Base-by-base conservation (phyloP, 2,329 filamentous ascomycete genomes). In the Trichoderma harzianum region DNA sequence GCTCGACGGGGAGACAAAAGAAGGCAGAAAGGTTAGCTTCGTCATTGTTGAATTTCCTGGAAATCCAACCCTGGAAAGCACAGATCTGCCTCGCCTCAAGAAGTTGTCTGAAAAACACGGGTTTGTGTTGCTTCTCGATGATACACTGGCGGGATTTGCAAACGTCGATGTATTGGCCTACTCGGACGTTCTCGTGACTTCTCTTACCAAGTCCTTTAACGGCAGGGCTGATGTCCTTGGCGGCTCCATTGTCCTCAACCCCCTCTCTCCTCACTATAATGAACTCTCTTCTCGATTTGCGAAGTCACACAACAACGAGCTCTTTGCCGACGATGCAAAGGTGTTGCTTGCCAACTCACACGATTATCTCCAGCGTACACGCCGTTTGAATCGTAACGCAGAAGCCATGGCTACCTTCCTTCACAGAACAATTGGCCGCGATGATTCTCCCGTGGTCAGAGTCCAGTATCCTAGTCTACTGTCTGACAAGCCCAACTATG, bases 151-250 rank as follows among this genome's bases (percentile, higher is more conserved):
- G n/a, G 82, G 81, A 32, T 85, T 85, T 69, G 82, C 78, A 75
- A 87, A 86, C 75, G 76, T 87, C 72, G 85, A 90, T 75, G 77
- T 90, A 39, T 77, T 88, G 4, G 74, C 78, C 6, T 79, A 82
- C 0, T 83, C 84, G 2, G 87, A 90, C 74, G 77, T 88, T 0
- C 73, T 90, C 34, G 74, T 87, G 18, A 85, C 85, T 0, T 86
- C 84, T 28, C 80, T 89, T 18, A 89, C 87, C n/a, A 90, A 90
- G 77, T 83, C 83, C 2, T 90, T 91, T 76, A 87, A 81, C 72
- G 89, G 89, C 18, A 84, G 84, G 72, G 83, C 86, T 26, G 83
- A 90, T 74, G 84, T 86, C 62, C 85, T 89, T 80, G 87, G 80
- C 39, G 88, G 85, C n/a, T 84, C 83, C 65, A 75, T 83, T 21